Conservation (phyloP, 495 filamentous ascomycete genomes). For the Chaetomium tenue region DNA sequence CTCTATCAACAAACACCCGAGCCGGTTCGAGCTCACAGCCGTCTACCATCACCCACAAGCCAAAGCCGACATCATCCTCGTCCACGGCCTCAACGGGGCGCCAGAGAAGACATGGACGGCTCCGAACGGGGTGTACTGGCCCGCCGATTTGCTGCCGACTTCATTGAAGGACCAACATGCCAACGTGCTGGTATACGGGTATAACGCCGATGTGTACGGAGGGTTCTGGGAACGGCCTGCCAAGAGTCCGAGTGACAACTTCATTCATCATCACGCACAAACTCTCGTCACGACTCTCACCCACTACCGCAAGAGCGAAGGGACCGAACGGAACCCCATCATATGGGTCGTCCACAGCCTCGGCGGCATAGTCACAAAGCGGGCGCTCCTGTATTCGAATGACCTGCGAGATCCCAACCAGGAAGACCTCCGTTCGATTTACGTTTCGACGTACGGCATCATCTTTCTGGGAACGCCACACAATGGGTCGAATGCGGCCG, state of each 20-base stretch:
- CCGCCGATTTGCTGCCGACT: slow-evolving; percentile 66
- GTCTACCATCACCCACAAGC: slow-evolving; percentile 62
- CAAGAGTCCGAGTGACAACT: slow-evolving; percentile 59
- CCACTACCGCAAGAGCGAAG: slow-evolving; percentile 53
- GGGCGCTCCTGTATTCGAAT: slow-evolving; percentile 57
- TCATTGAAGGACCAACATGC: slow-evolving; percentile 60
- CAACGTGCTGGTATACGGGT: slow-evolving; percentile 78
- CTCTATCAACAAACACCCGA: slow-evolving; percentile 55
- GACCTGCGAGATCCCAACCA: slow-evolving; percentile 63
- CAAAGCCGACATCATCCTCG: slow-evolving; percentile 68
- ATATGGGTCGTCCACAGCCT: slow-evolving; percentile 85
- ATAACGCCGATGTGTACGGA: slow-evolving; percentile 73
- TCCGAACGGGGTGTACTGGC: slow-evolving; percentile 69
- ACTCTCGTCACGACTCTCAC: slow-evolving; percentile 65
- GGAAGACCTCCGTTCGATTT: slow-evolving; percentile 73
- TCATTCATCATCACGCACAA: slow-evolving; percentile 80
- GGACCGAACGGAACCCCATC: slow-evolving; percentile 63
- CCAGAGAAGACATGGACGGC: slow-evolving; percentile 74
- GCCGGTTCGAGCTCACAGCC: slow-evolving; percentile 66
- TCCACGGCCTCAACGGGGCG: slow-evolving; percentile 82
- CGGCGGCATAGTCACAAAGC: slow-evolving; percentile 78
- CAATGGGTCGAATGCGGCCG: slow-evolving; percentile 70
- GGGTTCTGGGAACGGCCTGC: slow-evolving; percentile 49
- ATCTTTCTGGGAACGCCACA: slow-evolving; percentile 90
- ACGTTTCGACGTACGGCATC: slow-evolving; percentile 78